Base-by-base conservation (phyloP, 1,284 basidiomycete genomes). In the Boletus sp. region DNA sequence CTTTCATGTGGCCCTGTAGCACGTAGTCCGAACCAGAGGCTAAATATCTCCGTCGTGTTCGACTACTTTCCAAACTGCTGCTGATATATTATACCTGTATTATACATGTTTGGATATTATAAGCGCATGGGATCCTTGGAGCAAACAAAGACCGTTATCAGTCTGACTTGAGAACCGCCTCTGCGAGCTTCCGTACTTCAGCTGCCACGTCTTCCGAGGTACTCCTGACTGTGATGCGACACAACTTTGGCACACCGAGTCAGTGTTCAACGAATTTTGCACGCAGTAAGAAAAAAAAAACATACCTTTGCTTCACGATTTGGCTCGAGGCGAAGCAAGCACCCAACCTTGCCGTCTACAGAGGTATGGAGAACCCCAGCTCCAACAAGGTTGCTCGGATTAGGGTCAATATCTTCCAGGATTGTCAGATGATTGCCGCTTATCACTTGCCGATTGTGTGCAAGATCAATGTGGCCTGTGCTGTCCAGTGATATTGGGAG, bases 301-400 rank as follows among this genome's bases (percentile, higher is more conserved):
- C 76, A 49, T 62, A 91, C 91, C 78, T 95, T 95, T 14, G 94
- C 94, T 52, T 94, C 91, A 47, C 81, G 79, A 71, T 98, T 99
- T 1, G 96, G 96, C 69, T 99, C 96, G 39, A 97, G 66, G 46
- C 96, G 80, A 57, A 97, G 71, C 56, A 99, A 71, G 62, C 95
- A 97, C 3, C 95, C 96, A 27, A 99, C 91, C 70, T 98, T 98
- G 17, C 95, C 95, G 7, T 84, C 82, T 2, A 72, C 65, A 7
- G 86, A 83, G 72, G 85, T 96, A 64, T 97, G 92, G 50, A 99
- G 71, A 25, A 99, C 92, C 19, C 91, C 95, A 13, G 94, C 96
- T 22, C 81, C 88, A 16, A 99, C 95, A 37, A 94, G 68, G 65
- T 98, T 94, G 57, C 75, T 81, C 14, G 87, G 81, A 72, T 96